Evolutionary conservation across 768 basidiomycete species (phyloP).

Genomic region (Kwoniella newhampshirensis): DNA sequence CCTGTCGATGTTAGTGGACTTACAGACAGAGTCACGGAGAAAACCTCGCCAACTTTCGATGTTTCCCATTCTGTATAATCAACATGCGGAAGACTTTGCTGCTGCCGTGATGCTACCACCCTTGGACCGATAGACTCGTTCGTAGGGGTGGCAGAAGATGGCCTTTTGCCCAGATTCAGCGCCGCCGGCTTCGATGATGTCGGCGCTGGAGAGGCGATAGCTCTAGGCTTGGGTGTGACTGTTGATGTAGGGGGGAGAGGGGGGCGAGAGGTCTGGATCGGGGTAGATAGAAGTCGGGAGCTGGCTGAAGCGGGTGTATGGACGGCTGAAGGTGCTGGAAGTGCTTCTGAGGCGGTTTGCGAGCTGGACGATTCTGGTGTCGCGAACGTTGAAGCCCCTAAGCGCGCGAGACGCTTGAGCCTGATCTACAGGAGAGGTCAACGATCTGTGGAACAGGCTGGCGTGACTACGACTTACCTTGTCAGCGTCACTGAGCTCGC

Average conservation of each 20-base stretch:
- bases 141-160: conserved; percentile 30
- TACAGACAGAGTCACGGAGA: conserved; percentile 79
- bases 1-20: conserved; percentile 40
- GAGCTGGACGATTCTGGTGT: conserved; percentile 40
- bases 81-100: conserved; percentile 57
- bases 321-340: conserved; percentile 9
- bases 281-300: conserved; percentile 28
- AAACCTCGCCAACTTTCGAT: conserved; percentile 64
- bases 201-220: conserved; percentile 14
- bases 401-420: conserved; percentile 82
- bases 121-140: conserved; percentile 55
- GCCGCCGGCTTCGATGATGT: conserved; percentile 4
- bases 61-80: conserved; percentile 68
- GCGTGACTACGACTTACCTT: conserved; percentile 29
- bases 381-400: conserved; percentile 58
- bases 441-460: not conserved
- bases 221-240: conserved; percentile 9
- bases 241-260: conserved; percentile 6
- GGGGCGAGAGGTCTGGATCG: conserved; percentile 1
- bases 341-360: conserved; percentile 26
- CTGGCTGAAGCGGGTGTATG: conserved; percentile 17
- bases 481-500: conserved; percentile 36
- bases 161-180: conserved; percentile 20
- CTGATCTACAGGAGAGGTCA: conserved; percentile 68
- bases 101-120: conserved; percentile 57